phyloP scores from a whole-genome alignment of 2,329 filamentous ascomycete species.

The Aspergillus thermomutatus region DNA sequence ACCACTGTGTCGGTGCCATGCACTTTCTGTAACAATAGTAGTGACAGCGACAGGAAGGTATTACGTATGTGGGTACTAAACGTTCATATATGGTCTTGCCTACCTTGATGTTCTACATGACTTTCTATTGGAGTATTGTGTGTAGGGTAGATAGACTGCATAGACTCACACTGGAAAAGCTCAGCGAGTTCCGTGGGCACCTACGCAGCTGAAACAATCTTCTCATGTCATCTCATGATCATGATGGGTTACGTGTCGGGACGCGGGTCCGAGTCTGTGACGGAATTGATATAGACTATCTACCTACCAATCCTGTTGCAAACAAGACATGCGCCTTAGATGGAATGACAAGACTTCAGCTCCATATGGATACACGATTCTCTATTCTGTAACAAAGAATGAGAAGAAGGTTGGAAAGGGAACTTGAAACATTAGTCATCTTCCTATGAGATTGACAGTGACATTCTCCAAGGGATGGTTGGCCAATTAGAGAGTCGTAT shows the following conservation, averaged over 20 bases:
- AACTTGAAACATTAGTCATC: background rate
- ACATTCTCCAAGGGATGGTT: constrained; percentile 16
- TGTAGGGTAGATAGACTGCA: background rate
- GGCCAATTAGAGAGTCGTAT: constrained; percentile 13
- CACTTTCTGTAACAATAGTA: background rate
- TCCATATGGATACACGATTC: background rate
- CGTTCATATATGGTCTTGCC: no score
- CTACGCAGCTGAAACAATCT: background rate
- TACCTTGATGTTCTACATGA: background rate
- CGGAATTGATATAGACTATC: background rate
- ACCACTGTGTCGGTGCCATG: background rate
- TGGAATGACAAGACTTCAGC: background rate
- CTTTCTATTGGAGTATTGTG: no score
- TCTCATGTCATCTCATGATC: background rate
- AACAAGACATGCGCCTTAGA: background rate
- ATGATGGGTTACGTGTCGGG: background rate
- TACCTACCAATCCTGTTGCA: background rate
- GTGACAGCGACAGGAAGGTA: background rate
- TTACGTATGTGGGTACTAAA: background rate
- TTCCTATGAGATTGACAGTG: constrained; percentile 13
- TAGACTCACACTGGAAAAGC: background rate
- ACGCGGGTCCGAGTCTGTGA: background rate
- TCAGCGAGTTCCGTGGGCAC: background rate
- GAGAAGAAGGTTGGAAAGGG: background rate
- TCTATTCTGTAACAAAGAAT: background rate